Percentiles rank a stretch among this genome's conserved stretches.
Conservation (phyloP, 495 filamentous ascomycete genomes). For the Staphylotrichum tortipilum region DNA sequence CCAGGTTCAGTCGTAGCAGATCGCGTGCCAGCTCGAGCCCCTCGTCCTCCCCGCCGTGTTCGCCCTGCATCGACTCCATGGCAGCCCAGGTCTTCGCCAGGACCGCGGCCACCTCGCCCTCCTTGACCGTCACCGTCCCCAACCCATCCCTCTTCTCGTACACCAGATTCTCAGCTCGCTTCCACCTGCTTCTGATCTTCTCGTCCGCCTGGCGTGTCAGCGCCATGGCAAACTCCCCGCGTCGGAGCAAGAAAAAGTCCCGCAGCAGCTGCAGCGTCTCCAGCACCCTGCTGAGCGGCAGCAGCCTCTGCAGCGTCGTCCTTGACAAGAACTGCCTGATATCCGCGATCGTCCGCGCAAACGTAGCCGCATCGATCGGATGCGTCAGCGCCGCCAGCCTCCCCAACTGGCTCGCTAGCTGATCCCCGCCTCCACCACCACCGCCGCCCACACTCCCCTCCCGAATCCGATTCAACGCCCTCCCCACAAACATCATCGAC, state of each 20-base stretch:
- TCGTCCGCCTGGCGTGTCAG: conserved; percentile 78
- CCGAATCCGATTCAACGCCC: conserved; percentile 74
- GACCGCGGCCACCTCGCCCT: conserved; percentile 72
- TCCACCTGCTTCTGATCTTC: conserved; percentile 53
- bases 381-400: conserved; percentile 61
- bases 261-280: conserved; percentile 69
- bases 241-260: conserved; percentile 77
- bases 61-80: conserved; percentile 60
- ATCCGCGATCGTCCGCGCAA: conserved; percentile 60
- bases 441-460: conserved; percentile 39
- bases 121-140: conserved; percentile 61
- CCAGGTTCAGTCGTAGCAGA: conserved; percentile 58
- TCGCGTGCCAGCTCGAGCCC: conserved; percentile 77
- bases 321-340: conserved; percentile 76
- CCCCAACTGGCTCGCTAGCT: conserved; percentile 61
- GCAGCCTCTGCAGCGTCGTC: conserved; percentile 67
- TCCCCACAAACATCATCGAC: conserved; percentile 86
- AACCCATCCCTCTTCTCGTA: conserved; percentile 44
- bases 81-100: conserved; percentile 68
- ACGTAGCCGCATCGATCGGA: conserved; percentile 60
- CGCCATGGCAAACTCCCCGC: conserved; percentile 84
- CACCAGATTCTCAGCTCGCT: conserved; percentile 42
- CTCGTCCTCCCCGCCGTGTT: conserved; percentile 62
- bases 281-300: conserved; percentile 67
- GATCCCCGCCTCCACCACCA: conserved; percentile 50